Percentiles rank a stretch among this genome's conserved stretches.
phyloP scores from a whole-genome alignment of 2,329 filamentous ascomycete genomes.

The Nigrospora sphaerica region DNA sequence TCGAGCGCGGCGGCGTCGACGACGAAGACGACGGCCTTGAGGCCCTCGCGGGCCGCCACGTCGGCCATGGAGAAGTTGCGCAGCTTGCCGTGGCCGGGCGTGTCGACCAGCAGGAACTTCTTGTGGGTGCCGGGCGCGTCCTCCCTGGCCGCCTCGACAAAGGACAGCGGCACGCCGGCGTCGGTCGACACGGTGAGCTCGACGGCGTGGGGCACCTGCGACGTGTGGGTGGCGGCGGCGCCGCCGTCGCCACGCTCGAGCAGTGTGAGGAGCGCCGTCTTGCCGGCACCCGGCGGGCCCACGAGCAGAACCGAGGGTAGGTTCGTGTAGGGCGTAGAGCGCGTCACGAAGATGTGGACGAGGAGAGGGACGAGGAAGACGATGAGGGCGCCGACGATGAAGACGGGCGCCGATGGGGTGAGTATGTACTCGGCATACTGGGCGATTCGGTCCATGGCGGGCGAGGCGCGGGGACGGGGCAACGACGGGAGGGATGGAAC shows the following conservation, averaged over 20 bases:
- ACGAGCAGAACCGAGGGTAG: slow-evolving; percentile 74
- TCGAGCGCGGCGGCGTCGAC: slow-evolving; percentile 73
- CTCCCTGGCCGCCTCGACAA: slow-evolving; percentile 47
- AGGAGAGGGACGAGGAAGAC: slow-evolving; percentile 68
- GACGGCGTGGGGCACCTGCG: slow-evolving; percentile 41
- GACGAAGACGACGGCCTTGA: slow-evolving; percentile 68
- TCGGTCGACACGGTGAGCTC: slow-evolving; percentile 46
- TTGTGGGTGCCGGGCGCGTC: slow-evolving; percentile 49
- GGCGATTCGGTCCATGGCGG: slow-evolving; percentile 30
- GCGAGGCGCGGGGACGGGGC: neutral
- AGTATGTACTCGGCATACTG: slow-evolving; percentile 44
- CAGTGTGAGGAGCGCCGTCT: slow-evolving; percentile 80
- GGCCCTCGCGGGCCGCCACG: slow-evolving; percentile 21
- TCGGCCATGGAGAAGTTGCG: slow-evolving; percentile 59
- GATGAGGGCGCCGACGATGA: slow-evolving; percentile 64
- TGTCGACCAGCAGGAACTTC: slow-evolving; percentile 76
- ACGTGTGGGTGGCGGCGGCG: slow-evolving; percentile 45
- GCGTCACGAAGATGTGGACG: slow-evolving; percentile 69
- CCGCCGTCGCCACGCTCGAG: slow-evolving; percentile 48
- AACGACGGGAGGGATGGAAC: too few relatives aligned
- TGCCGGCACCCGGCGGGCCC: slow-evolving; percentile 77
- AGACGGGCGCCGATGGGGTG: slow-evolving; percentile 51
- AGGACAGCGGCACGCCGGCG: slow-evolving; percentile 36
- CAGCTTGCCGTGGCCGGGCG: slow-evolving; percentile 92
- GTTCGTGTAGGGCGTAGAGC: slow-evolving; percentile 55